Percentiles rank a stretch among this genome's conserved stretches.
Conservation (phyloP, 345 rosid species). For the Cardamine chenopodiifolia region DNA sequence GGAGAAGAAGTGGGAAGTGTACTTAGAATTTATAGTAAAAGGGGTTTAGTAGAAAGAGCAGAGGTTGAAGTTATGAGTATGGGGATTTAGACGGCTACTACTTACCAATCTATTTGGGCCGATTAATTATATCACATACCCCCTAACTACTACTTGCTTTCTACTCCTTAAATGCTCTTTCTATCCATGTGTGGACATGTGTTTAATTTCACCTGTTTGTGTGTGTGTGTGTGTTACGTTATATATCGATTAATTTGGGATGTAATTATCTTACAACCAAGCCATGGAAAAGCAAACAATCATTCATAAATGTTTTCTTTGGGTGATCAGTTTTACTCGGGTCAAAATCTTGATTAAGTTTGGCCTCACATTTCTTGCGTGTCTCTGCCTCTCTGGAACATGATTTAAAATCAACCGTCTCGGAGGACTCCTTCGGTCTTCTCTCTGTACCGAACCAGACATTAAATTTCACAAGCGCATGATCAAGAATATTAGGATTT, state of each 20-base stretch:
- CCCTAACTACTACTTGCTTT: constrained; percentile 39
- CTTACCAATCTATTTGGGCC: constrained; percentile 38
- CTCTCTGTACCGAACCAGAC: too few relatives aligned
- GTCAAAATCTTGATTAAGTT: not conserved
- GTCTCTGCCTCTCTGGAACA: too few relatives aligned
- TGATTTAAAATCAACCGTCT: too few relatives aligned
- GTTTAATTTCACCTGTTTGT: constrained; percentile 21
- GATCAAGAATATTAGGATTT: too few relatives aligned
- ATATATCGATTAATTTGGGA: not conserved
- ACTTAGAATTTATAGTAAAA: constrained; percentile 36
- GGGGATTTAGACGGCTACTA: constrained; percentile 33
- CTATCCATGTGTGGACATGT: constrained; percentile 36
- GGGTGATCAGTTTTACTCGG: not conserved
- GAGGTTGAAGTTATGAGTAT: constrained; percentile 26
- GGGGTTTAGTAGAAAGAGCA: constrained; percentile 34
- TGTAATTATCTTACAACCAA: not conserved
- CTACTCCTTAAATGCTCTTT: constrained; percentile 38
- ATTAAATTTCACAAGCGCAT: too few relatives aligned
- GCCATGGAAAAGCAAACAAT: not conserved
- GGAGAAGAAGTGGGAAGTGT: constrained; percentile 32
- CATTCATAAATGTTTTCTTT: constrained; percentile 3
- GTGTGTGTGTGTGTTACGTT: constrained; percentile 11
- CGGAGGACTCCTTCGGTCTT: too few relatives aligned
- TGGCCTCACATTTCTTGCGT: not conserved
- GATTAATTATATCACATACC: constrained; percentile 35